These are phyloP conservation scores for Backusella australiensis DNA, from an alignment of 192 early-diverging fungal genomes.

Conservation along the genomic window DNA sequence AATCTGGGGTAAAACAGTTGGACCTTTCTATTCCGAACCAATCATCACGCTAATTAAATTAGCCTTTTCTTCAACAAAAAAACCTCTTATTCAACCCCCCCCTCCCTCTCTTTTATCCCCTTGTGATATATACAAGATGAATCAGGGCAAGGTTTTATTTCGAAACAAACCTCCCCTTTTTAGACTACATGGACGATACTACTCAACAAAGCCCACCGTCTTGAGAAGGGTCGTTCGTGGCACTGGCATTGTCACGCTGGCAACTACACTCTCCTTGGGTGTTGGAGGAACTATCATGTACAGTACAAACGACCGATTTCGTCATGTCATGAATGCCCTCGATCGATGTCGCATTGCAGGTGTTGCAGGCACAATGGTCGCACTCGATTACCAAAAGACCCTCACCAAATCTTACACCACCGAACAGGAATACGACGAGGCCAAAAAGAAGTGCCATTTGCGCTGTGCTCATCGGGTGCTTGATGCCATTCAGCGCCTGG, in stretches of 20 bases:
- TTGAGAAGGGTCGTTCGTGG: background rate
- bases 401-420: slow-evolving; percentile 26
- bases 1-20: background rate
- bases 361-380: slow-evolving; percentile 40
- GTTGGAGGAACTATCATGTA: slow-evolving; percentile 17
- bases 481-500: slow-evolving; percentile 59
- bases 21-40: background rate
- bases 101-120: background rate
- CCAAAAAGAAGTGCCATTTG: slow-evolving; percentile 59
- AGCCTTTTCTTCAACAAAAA: background rate
- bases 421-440: slow-evolving; percentile 30
- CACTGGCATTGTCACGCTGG: background rate
- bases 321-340: slow-evolving; percentile 29
- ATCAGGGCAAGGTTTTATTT: slow-evolving; percentile 6
- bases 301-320: slow-evolving; percentile 33
- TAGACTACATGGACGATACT: background rate
- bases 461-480: slow-evolving; percentile 67
- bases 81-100: background rate
- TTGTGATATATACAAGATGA: background rate
- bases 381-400: slow-evolving; percentile 56
- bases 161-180: slow-evolving; percentile 2
- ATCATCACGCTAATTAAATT: background rate
- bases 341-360: slow-evolving; percentile 43
- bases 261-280: slow-evolving; percentile 7
- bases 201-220: background rate